Conservation (phyloP, 176 grass and related monocot species). For the Microstegium vimineum region DNA sequence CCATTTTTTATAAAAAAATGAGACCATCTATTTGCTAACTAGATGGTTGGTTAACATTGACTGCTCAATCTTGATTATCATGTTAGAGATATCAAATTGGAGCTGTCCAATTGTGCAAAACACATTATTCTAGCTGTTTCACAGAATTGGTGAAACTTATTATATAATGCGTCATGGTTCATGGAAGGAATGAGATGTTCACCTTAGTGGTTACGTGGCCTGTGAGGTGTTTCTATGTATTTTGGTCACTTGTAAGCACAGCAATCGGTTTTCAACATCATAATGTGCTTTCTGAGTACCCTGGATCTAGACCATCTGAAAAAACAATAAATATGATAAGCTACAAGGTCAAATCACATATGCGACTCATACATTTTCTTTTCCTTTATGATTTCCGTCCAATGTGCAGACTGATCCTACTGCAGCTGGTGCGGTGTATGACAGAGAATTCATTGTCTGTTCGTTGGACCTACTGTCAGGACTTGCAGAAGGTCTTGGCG, state of each 20-base stretch:
- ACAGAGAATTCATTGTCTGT: slow-evolving; percentile 92
- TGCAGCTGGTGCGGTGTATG: slow-evolving; percentile 67
- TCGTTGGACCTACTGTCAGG: slow-evolving; percentile 86
- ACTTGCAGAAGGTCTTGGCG: slow-evolving; percentile 74
- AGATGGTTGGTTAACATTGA: neutral
- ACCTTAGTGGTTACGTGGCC: neutral
- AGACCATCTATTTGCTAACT: neutral
- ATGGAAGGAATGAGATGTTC: slow-evolving; percentile 14
- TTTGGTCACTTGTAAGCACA: neutral
- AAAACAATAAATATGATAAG: neutral
- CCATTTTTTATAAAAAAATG: neutral
- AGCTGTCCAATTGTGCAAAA: neutral
- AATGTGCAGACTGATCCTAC: slow-evolving; percentile 69
- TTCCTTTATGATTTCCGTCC: slow-evolving; percentile 25
- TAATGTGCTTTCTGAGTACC: neutral
- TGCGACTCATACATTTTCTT: neutral
- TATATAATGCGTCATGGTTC: slow-evolving; percentile 9
- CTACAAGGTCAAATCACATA: neutral
- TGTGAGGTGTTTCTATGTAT: neutral
- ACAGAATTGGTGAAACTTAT: neutral
- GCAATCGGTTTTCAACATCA: neutral
- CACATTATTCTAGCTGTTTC: neutral
- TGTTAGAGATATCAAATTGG: neutral
- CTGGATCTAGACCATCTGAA: neutral
- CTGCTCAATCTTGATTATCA: neutral